These are phyloP conservation scores for Abrus pulchellus DNA, from an alignment of 306 rosid genomes.

Conservation along the genomic window DNA sequence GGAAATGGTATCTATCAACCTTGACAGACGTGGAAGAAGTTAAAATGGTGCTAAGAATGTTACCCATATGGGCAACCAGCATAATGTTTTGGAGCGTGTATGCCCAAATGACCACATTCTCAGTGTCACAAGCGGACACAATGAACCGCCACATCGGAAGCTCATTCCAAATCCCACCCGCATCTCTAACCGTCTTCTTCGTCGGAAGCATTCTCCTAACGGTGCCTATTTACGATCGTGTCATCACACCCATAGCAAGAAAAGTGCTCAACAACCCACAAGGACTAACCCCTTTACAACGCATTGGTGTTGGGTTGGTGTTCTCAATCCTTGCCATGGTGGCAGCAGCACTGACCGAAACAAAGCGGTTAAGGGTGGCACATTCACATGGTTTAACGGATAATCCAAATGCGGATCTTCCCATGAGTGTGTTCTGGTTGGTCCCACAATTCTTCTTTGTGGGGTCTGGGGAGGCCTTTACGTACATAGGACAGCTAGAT, in stretches of 20 bases:
- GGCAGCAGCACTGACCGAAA: slow-evolving; percentile 68
- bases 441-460: slow-evolving; percentile 90
- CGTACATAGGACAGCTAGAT: slow-evolving; percentile 83
- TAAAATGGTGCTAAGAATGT: slow-evolving; percentile 67
- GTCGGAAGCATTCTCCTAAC: slow-evolving; percentile 77
- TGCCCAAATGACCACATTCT: slow-evolving; percentile 91
- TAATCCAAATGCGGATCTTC: slow-evolving; percentile 53
- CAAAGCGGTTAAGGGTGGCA: slow-evolving; percentile 58
- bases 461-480: slow-evolving; percentile 90
- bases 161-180: slow-evolving; percentile 74
- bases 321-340: slow-evolving; percentile 69
- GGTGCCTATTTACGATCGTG: slow-evolving; percentile 69
- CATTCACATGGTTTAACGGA: slow-evolving; percentile 41
- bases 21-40: slow-evolving; percentile 90
- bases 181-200: slow-evolving; percentile 76
- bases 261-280: slow-evolving; percentile 63
- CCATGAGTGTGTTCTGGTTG: slow-evolving; percentile 78
- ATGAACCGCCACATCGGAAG: slow-evolving; percentile 81
- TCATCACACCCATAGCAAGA: slow-evolving; percentile 62
- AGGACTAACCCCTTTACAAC: slow-evolving; percentile 74
- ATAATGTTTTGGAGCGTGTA: slow-evolving; percentile 83
- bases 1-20: slow-evolving; percentile 77
- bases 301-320: slow-evolving; percentile 73
- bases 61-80: slow-evolving; percentile 92
- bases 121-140: slow-evolving; percentile 82